phyloP scores from a whole-genome alignment of 2,329 filamentous ascomycete species.

The Alternaria ventricosa region DNA sequence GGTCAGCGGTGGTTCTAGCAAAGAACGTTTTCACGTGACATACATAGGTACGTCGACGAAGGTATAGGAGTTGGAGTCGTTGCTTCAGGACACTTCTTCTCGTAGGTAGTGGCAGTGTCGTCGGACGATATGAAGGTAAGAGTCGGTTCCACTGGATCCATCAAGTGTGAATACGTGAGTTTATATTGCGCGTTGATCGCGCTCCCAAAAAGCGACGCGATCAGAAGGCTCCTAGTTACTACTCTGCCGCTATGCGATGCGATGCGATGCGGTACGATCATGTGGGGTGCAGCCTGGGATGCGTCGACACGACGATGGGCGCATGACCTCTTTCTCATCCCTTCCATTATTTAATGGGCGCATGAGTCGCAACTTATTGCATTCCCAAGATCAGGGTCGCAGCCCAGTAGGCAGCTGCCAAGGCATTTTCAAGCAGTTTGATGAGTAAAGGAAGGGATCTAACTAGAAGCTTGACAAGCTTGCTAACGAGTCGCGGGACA shows the following conservation, averaged over 20 bases:
- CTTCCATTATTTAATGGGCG: no score
- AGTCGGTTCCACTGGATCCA: background rate
- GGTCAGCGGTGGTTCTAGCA: background rate
- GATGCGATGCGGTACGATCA: background rate
- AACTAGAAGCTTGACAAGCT: background rate
- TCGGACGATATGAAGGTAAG: conserved; percentile 3
- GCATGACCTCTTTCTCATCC: no score
- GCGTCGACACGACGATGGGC: background rate
- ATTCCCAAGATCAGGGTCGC: background rate
- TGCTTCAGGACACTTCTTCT: background rate
- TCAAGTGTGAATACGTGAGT: conserved; percentile 1
- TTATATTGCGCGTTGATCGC: conserved; percentile 3
- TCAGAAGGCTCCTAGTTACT: background rate
- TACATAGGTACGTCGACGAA: conserved; percentile 41
- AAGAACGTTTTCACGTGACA: background rate
- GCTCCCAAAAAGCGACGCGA: background rate
- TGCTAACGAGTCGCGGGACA: background rate
- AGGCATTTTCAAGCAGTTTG: background rate
- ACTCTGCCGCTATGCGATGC: background rate
- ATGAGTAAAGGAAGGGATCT: background rate
- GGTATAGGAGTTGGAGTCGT: background rate
- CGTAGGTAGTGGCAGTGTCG: conserved; percentile 11
- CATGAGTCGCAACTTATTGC: background rate
- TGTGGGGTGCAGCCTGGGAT: background rate
- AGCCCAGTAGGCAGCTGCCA: background rate